Evolutionary conservation across 768 basidiomycete species (phyloP).

Genomic region (Pulveroboletus sp.): DNA sequence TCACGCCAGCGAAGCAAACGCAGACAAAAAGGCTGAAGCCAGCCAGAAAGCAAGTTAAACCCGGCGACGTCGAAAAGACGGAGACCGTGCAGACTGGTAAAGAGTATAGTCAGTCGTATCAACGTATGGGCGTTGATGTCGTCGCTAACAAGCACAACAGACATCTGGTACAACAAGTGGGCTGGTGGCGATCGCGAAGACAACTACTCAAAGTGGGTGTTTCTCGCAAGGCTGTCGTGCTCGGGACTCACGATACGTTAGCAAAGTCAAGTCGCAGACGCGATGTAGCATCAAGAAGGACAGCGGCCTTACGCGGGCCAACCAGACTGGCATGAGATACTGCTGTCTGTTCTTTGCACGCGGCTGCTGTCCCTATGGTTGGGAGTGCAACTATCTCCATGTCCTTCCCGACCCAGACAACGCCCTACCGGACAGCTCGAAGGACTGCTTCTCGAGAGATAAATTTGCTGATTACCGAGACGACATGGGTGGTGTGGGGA

Average conservation of each 20-base stretch:
- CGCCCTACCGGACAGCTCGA: slow-evolving; percentile 81
- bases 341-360: slow-evolving; percentile 93
- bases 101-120: slow-evolving; percentile 76
- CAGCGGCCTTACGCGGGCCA: slow-evolving; percentile 90
- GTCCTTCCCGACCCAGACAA: slow-evolving; percentile 68
- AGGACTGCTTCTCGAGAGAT: slow-evolving; percentile 95
- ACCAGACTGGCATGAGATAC: slow-evolving; percentile 89
- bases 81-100: slow-evolving; percentile 90
- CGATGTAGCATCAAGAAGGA: slow-evolving; percentile 86
- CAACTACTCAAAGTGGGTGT: slow-evolving; percentile 83
- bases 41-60: slow-evolving; percentile 89
- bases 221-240: neutral
- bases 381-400: slow-evolving; percentile 97
- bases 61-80: slow-evolving; percentile 85
- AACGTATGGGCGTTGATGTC: neutral
- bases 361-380: slow-evolving; percentile 96
- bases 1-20: slow-evolving; percentile 20
- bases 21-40: slow-evolving; percentile 72
- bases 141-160: slow-evolving; percentile 34
- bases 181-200: slow-evolving; percentile 99
- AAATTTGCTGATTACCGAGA: slow-evolving; percentile 97
- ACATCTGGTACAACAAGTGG: slow-evolving; percentile 99
- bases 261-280: slow-evolving; percentile 92
- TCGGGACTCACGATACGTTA: slow-evolving; percentile 26
- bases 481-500: slow-evolving; percentile 99